phyloP scores from a whole-genome alignment of 495 filamentous ascomycete species.

The Penicillium fimorum region DNA sequence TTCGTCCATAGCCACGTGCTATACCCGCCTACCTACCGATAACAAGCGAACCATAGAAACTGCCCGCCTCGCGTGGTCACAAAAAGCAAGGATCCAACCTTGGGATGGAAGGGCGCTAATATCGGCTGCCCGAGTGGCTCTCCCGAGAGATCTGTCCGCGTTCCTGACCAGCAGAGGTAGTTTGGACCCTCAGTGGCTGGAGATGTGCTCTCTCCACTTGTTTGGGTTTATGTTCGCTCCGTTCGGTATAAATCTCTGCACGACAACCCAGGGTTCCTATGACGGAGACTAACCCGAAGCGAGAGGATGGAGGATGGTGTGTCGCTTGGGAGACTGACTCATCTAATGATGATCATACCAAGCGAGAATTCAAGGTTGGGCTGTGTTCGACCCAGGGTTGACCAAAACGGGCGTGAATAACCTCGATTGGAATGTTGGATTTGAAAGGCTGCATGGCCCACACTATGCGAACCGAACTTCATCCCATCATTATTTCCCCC shows the following conservation, averaged over 20 bases:
- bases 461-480: conserved; percentile 5
- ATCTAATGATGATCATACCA: neutral
- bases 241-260: neutral
- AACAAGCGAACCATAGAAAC: neutral
- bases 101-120: conserved; percentile 14
- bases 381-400: neutral
- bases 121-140: conserved; percentile 16
- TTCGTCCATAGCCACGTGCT: neutral
- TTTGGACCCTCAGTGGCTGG: neutral
- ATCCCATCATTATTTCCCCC: neutral
- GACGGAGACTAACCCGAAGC: neutral
- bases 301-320: neutral
- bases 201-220: neutral
- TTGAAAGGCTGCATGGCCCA: neutral
- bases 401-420: neutral
- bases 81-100: neutral
- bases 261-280: neutral
- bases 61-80: neutral
- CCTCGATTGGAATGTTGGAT: neutral
- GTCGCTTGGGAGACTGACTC: neutral
- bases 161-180: neutral
- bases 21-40: neutral
- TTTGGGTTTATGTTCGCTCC: neutral
- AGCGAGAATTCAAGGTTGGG: neutral
- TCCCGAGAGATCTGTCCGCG: conserved; percentile 22